phyloP scores from a whole-genome alignment of 2,329 filamentous ascomycete species.

The Cladosporium colombiae region DNA sequence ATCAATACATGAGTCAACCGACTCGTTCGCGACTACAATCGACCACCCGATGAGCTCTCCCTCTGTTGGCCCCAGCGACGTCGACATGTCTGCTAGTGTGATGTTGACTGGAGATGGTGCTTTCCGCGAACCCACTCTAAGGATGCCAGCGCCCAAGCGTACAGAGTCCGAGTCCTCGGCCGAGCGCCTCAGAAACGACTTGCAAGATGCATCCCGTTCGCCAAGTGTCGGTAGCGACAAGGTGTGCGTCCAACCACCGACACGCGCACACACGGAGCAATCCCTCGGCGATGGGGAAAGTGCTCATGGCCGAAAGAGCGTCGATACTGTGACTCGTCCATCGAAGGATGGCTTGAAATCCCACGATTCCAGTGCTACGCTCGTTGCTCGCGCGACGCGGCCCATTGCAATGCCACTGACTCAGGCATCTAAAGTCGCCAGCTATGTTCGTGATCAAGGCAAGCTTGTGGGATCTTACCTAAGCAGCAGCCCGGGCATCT shows the following conservation, averaged over 20 bases:
- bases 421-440: constrained; percentile 78
- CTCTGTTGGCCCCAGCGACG: constrained; percentile 22
- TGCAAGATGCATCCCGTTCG: constrained; percentile 41
- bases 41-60: constrained; percentile 30
- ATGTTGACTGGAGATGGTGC: constrained; percentile 86
- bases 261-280: constrained; percentile 31
- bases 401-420: constrained; percentile 55
- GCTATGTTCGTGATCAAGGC: constrained; percentile 76
- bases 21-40: constrained; percentile 62
- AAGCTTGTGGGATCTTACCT: constrained; percentile 67
- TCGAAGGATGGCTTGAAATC: constrained; percentile 23
- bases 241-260: constrained; percentile 33
- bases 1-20: constrained; percentile 64
- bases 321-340: constrained; percentile 10
- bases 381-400: background rate
- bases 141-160: constrained; percentile 28
- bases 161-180: constrained; percentile 27
- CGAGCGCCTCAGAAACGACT: constrained; percentile 34
- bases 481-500: constrained; percentile 90
- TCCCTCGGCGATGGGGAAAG: constrained; percentile 9
- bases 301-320: constrained; percentile 7
- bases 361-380: constrained; percentile 4
- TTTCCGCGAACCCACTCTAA: constrained; percentile 75
- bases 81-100: constrained; percentile 74
- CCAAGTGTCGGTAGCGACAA: constrained; percentile 31